Conservation (phyloP, 805 yeast species). For the Schwanniomyces vanrijiae region DNA sequence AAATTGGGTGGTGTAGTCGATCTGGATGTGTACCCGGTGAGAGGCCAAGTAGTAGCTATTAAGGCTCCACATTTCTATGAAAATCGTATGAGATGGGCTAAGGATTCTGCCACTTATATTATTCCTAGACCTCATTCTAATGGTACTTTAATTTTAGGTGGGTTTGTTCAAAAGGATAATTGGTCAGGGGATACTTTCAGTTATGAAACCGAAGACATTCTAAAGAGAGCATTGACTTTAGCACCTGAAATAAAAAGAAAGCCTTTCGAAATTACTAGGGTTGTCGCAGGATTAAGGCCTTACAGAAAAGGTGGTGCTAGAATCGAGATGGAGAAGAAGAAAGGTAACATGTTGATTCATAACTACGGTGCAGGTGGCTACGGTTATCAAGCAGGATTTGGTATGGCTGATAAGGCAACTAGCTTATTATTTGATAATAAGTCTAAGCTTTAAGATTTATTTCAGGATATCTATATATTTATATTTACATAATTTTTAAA, state of each 20-base stretch:
- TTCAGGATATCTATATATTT: not conserved
- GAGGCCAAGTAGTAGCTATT: slow-evolving; percentile 79
- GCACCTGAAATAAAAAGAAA: slow-evolving; percentile 15
- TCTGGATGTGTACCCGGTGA: slow-evolving; percentile 59
- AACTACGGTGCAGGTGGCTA: slow-evolving; percentile 29
- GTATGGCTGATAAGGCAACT: slow-evolving; percentile 56
- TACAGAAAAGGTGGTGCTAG: slow-evolving; percentile 23
- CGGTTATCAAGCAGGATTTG: slow-evolving; percentile 57
- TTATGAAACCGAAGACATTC: slow-evolving; percentile 18
- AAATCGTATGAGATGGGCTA: slow-evolving; percentile 63
- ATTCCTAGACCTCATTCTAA: slow-evolving; percentile 71
- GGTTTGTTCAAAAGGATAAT: slow-evolving; percentile 20
- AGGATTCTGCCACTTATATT: slow-evolving; percentile 57
- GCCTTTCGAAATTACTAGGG: slow-evolving; percentile 17
- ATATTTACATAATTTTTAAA: not conserved
- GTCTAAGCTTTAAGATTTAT: not conserved
- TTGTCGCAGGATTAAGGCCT: slow-evolving; percentile 24
- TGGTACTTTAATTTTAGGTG: slow-evolving; percentile 49
- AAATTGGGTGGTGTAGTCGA: slow-evolving; percentile 67
- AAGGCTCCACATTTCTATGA: slow-evolving; percentile 66
- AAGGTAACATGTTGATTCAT: slow-evolving; percentile 24
- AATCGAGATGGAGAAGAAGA: slow-evolving; percentile 13
- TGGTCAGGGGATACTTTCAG: slow-evolving; percentile 15
- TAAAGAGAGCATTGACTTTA: slow-evolving; percentile 14
- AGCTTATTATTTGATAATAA: slow-evolving; percentile 11